These are phyloP conservation scores for Thermothielavioides terrestris DNA, from an alignment of 495 filamentous ascomycete genomes.

Conservation along the genomic window DNA sequence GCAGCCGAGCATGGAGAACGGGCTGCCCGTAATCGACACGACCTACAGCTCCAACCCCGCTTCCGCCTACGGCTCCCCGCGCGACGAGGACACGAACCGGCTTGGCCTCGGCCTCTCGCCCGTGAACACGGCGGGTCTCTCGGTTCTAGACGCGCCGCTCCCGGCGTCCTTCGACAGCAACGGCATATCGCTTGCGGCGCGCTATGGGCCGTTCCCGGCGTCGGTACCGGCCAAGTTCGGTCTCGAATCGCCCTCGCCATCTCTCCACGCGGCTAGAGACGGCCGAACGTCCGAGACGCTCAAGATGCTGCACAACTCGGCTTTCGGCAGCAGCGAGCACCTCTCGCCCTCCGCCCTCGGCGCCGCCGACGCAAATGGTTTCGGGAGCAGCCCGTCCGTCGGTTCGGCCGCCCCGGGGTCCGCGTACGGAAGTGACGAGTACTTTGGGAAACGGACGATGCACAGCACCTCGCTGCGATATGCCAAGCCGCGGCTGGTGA, in stretches of 20 bases:
- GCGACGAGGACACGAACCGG: slow-evolving; percentile 53
- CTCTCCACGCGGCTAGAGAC: slow-evolving; percentile 48
- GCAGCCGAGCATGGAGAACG: slow-evolving; percentile 41
- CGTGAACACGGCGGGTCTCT: slow-evolving; percentile 54
- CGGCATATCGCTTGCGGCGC: slow-evolving; percentile 82
- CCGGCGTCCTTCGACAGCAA: slow-evolving; percentile 96
- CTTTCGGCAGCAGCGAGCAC: slow-evolving; percentile 56
- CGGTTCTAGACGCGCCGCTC: slow-evolving; percentile 85
- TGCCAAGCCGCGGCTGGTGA: slow-evolving; percentile 65
- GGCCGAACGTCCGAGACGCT: slow-evolving; percentile 62
- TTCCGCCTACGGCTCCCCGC: slow-evolving; percentile 82
- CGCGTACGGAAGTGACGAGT: slow-evolving; percentile 49
- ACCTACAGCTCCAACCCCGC: slow-evolving; percentile 66
- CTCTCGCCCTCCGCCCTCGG: slow-evolving; percentile 43
- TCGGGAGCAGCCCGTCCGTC: slow-evolving; percentile 57
- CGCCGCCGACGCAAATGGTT: slow-evolving; percentile 37
- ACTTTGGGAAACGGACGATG: slow-evolving; percentile 63
- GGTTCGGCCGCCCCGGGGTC: slow-evolving; percentile 27
- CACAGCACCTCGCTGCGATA: slow-evolving; percentile 66
- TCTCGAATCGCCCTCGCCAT: slow-evolving; percentile 79
- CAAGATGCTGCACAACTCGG: slow-evolving; percentile 72
- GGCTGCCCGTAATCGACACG: slow-evolving; percentile 69
- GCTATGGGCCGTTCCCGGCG: slow-evolving; percentile 82
- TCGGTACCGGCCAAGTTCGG: slow-evolving; percentile 92
- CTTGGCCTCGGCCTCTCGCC: slow-evolving; percentile 69